Evolutionary conservation across 169 alveolate species (phyloP), one percentile per base, ranked within the genome.

Genomic region (Perkinsus olseni): DNA sequence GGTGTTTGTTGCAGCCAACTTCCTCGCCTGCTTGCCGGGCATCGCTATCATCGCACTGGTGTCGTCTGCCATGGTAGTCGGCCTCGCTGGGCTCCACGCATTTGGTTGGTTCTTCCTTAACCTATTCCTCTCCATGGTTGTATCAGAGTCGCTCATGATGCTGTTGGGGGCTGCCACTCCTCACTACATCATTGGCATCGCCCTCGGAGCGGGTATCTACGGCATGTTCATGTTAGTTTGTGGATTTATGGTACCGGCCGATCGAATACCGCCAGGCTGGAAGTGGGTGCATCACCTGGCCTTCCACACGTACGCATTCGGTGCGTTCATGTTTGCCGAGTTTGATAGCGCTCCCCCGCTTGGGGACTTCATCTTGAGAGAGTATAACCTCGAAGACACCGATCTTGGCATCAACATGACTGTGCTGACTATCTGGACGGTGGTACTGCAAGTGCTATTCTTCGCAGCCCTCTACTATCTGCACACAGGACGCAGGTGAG

Each of bases 121-220:
- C 74, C 31, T 91, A 24, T 39, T 45, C 74, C 92, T 91, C 28
- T 39, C 92, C n/a, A 39, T 91, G 74, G 51, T 91, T 39, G 92
- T 45, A 4, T 39, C 92, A 4, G 92, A 91, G 13, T 45, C 51
- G 28, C 74, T 91, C 36, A 45, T 45, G 74, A 91, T 91, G 51
- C 74, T 91, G 28, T 24, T 91, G 34, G 92, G 74, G 13, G 74
- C 92, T 21, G 51, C 74, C 34, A 45, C 74, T 91, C 92, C 92
- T 28, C 92, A 91, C 31, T 91, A 91, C 74, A 91, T 91, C 51
- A 91, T 91, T 28, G 92, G 92, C 8, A 91, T 91, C 74, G 92
- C 92, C 31, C 38, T 91, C 1, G 74, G 51, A 6, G 74, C 74
- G 6, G 92, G 92, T 21, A 39, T 39, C 38, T 91, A 91, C 31